Evolutionary conservation across 1,139 yeast species (phyloP).

Genomic region (Lodderomyces theae): DNA sequence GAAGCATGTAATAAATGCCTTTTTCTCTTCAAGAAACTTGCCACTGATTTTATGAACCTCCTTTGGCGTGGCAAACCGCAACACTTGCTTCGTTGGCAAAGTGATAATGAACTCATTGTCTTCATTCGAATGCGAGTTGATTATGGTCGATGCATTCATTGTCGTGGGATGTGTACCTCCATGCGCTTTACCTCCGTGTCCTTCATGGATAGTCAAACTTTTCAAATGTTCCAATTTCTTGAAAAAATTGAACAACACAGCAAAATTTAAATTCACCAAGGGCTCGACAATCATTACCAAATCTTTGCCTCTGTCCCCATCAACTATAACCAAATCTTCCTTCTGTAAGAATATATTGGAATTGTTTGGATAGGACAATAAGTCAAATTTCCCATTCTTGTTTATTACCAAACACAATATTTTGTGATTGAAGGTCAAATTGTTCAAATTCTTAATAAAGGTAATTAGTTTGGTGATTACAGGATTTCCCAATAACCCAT

Average conservation of each 20-base stretch:
- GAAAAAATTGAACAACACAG: constrained; percentile 74
- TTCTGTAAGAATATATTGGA: constrained; percentile 52
- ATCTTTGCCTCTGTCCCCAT: constrained; percentile 52
- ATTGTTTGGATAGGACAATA: constrained; percentile 40
- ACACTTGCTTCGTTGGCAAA: constrained; percentile 49
- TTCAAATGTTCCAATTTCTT: constrained; percentile 77
- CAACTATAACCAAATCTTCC: constrained; percentile 47
- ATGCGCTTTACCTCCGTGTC: constrained; percentile 24
- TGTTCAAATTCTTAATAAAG: constrained; percentile 43
- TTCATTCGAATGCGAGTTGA: constrained; percentile 39
- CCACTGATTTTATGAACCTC: constrained; percentile 44
- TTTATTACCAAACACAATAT: constrained; percentile 49
- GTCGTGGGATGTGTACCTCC: constrained; percentile 38
- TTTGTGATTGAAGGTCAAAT: constrained; percentile 42
- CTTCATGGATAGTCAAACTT: constrained; percentile 54
- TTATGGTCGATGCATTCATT: constrained; percentile 37
- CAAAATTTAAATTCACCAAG: constrained; percentile 46
- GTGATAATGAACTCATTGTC: constrained; percentile 49
- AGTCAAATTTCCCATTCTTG: constrained; percentile 58
- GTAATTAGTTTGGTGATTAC: constrained; percentile 34
- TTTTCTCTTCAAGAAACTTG: constrained; percentile 46
- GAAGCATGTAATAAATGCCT: constrained; percentile 45
- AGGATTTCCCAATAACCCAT: constrained; percentile 28
- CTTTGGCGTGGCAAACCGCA: constrained; percentile 48
- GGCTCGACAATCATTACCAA: constrained; percentile 51